Evolutionary conservation across 352 stramenopile species (phyloP), one percentile per base, ranked within the genome.

Genomic region (Phytopythium helicoides): DNA sequence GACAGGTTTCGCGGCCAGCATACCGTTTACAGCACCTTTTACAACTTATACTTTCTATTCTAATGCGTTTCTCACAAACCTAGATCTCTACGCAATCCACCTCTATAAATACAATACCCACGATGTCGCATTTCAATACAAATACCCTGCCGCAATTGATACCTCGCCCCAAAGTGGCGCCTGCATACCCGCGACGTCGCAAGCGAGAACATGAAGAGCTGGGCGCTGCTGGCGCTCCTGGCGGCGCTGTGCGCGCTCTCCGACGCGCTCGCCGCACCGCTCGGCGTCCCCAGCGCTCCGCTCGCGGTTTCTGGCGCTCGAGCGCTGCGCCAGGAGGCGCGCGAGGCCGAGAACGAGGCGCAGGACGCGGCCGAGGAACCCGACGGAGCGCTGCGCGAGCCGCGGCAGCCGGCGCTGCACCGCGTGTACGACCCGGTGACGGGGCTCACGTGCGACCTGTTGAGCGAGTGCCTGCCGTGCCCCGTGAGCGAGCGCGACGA

Each of bases 341-440:
- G 60, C 33, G 37, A 53, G 37, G 42, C 37, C 49, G 47, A 51
- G 18, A 22, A 33, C 12, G 51, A 39, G 31, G n/a, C 54, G 25
- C 28, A 38, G 41, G 23, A 15, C 22, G 22, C 22, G 41, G 6
- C 1, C 6, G 41, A 15, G 14, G 11, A 15, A 8, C 21, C 12
- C 4, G 41, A 48, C 1, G 57, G 58, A 9, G 28, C 28, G 37
- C 49, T 78, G n/a, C 62, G 51, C 53, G 54, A 73, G 38, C 57
- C 50, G 47, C 48, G 47, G 7, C 45, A 62, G 0, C 64, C 66
- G 23, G 62, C 62, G 15, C 42, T 76, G 9, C 68, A 82, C 52
- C 74, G 76, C 39, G 70, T 84, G 53, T 89, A 87, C 56, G 81
- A 91, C 51, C 66, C 77, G 6, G 48, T 73, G 21, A 81, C 78